A percentile compares a stretch with the other conserved stretches of the same genome.
Conservation (phyloP, 2,329 filamentous ascomycete species). For the Aspergillus japonicus region DNA sequence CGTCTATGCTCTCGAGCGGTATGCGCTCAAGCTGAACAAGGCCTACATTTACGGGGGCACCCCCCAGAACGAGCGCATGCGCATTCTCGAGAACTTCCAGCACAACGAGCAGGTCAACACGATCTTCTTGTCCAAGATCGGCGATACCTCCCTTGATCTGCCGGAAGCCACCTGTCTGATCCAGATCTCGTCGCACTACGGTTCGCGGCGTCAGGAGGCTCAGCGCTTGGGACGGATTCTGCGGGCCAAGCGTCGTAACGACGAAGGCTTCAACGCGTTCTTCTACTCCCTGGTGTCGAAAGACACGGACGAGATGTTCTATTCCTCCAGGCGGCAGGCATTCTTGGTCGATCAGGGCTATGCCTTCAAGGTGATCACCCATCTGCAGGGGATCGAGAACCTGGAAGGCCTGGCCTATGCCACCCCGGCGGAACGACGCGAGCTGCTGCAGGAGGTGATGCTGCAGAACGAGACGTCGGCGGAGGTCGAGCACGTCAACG, state of each 20-base stretch:
- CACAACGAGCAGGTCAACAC: constrained; percentile 88
- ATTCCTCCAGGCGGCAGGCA: constrained; percentile 92
- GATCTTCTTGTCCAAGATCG: constrained; percentile 94
- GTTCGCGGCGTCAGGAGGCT: constrained; percentile 92
- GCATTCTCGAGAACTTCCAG: constrained; percentile 91
- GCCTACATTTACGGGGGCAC: constrained; percentile 91
- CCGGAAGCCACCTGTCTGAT: constrained; percentile 96
- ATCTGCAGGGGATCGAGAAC: constrained; percentile 84
- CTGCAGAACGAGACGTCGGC: constrained; percentile 77
- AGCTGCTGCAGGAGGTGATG: constrained; percentile 84
- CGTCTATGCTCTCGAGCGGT: constrained; percentile 84
- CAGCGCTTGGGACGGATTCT: constrained; percentile 91
- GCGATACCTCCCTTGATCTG: constrained; percentile 94
- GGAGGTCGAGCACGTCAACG: constrained; percentile 68
- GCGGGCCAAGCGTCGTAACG: constrained; percentile 89
- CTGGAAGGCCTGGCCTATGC: constrained; percentile 77
- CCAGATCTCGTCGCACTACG: constrained; percentile 96
- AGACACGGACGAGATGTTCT: constrained; percentile 97
- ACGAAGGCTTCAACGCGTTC: constrained; percentile 98
- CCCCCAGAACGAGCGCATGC: constrained; percentile 77
- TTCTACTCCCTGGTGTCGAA: constrained; percentile 98
- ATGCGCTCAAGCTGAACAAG: constrained; percentile 80
- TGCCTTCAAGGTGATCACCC: constrained; percentile 98
- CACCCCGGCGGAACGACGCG: constrained; percentile 74
- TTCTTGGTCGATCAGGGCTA: constrained; percentile 98